Percentiles rank a stretch among this genome's conserved stretches.
Conservation (phyloP, 139 green algal species). For the Tetradesmus lagerheimii region DNA sequence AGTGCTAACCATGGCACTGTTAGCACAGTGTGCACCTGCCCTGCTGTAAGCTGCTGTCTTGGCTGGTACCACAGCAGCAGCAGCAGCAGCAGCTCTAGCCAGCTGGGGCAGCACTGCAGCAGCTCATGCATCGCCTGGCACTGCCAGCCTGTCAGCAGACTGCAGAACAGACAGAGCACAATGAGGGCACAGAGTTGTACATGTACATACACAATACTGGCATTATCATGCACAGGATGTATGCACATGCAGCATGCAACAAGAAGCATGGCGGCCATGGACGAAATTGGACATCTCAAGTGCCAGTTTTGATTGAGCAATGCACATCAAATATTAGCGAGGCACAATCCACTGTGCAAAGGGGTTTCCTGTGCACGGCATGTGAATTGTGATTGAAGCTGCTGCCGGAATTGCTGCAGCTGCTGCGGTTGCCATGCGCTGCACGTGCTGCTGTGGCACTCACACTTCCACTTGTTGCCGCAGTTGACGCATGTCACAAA, state of each 20-base stretch:
- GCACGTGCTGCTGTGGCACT: neutral
- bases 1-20: too few relatives aligned
- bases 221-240: too few relatives aligned
- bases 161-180: neutral
- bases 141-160: neutral
- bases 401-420: neutral
- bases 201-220: too few relatives aligned
- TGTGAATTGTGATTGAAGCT: too few relatives aligned
- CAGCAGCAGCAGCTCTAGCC: neutral
- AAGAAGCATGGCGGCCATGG: too few relatives aligned
- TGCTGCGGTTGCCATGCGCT: neutral
- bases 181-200: neutral
- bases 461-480: constrained; percentile 91
- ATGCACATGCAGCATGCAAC: too few relatives aligned
- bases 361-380: too few relatives aligned
- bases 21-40: neutral
- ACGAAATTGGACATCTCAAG: too few relatives aligned
- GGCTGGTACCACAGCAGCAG: neutral
- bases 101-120: neutral
- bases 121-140: neutral
- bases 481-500: constrained; percentile 92
- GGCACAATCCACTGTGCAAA: too few relatives aligned
- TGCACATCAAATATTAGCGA: too few relatives aligned
- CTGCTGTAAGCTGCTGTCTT: neutral
- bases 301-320: too few relatives aligned